A percentile compares a stretch with the other conserved stretches of the same genome.
Evolutionary conservation across 1,284 basidiomycete species (phyloP).

Genomic region (Anthracocystis setariae): DNA sequence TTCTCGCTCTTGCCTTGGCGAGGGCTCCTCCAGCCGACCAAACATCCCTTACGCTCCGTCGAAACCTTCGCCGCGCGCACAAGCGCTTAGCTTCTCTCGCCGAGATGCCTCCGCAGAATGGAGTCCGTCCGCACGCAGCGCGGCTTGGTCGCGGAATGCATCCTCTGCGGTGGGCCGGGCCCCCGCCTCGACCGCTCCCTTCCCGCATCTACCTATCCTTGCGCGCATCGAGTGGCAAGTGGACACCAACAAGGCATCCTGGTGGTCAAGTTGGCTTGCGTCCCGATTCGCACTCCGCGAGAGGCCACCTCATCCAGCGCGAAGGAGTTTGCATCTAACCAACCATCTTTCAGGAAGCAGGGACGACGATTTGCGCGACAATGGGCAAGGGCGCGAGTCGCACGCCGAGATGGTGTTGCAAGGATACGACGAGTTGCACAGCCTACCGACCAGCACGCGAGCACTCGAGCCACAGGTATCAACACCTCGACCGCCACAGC

Average conservation of each 20-base stretch:
- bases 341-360: slow-evolving; percentile 8
- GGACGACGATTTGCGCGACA: background rate
- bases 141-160: slow-evolving; percentile 22
- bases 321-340: slow-evolving; percentile 28
- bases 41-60: slow-evolving; percentile 21
- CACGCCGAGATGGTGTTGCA: background rate
- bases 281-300: slow-evolving; percentile 5
- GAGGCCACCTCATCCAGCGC: slow-evolving; percentile 2
- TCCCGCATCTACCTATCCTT: slow-evolving; percentile 58
- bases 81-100: slow-evolving; percentile 16
- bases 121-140: slow-evolving; percentile 31
- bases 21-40: slow-evolving; percentile 18
- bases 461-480: background rate
- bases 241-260: slow-evolving; percentile 55
- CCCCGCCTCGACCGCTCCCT: background rate
- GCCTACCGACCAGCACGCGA: background rate
- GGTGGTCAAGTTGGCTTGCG: slow-evolving; percentile 55
- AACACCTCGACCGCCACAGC: background rate
- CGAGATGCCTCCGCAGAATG: slow-evolving; percentile 23
- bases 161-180: slow-evolving; percentile 15
- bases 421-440: background rate
- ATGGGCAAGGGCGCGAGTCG: background rate
- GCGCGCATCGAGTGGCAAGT: slow-evolving; percentile 64
- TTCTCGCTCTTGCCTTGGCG: slow-evolving; percentile 23
- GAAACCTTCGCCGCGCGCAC: slow-evolving; percentile 29